Base-by-base conservation (phyloP, 306 rosid genomes). In the Dryas alaskensis region DNA sequence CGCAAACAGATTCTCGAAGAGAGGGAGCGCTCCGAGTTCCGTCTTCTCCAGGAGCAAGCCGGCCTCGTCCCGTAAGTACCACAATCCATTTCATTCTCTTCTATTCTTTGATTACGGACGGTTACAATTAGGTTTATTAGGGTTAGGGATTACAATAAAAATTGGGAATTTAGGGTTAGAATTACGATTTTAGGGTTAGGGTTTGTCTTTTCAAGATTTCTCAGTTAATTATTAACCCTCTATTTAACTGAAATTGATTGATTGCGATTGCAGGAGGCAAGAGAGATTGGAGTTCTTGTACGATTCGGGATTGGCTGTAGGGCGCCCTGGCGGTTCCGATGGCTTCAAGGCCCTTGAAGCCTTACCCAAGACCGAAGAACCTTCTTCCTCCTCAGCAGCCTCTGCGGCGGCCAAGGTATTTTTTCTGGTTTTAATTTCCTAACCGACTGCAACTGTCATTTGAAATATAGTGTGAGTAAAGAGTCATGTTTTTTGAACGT, bases 1-100 rank as follows among this genome's bases (percentile, higher is more conserved):
- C 95, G 97, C 60, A 89, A 94, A 44, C 96, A 94, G 86, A 94
- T 94, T 64, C 88, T 83, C 1, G 97, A 94, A 78, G 98, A 94
- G 79, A 82, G 86, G 5, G 96, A 91, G 71, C 91, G 95, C 55
- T 72, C 72, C 72, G 97, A 94, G 78, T 94, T 94, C 78, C 98
- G 98, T 66, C 92, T 80, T 62, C 97, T 94, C 78, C 98, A 94
- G 78, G 96, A 88, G 74, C 82, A 91, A 74, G 98, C 98, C 75
- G 98, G 98, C 65, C 92, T 94, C 75, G 88, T 91, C 31, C 96
- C 96, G 98, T 91, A 91, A 39, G 84, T 74, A 31, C 37, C 37
- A 31, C 37, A 31, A 31, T 31, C 22, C 22, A 22, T 22, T 22
- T 22, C 22, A 22, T 22, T 22, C 22, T 22, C 22, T 22, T 22